Evolutionary conservation across 768 basidiomycete genomes (phyloP), one percentile per base, ranked within the genome.

Genomic region (Suillus hirtellus): DNA sequence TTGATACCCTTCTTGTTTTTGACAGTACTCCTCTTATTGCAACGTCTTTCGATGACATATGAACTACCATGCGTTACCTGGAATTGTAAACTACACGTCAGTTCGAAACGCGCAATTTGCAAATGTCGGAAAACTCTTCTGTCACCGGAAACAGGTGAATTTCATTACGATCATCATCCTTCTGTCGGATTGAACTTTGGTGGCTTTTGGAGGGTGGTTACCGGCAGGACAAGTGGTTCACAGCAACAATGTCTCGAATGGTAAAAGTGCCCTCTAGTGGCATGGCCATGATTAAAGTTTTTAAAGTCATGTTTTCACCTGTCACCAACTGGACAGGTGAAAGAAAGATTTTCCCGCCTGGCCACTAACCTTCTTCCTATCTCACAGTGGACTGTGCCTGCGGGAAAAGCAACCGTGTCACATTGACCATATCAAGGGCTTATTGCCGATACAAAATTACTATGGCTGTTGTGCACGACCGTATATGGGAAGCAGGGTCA

Each of bases 1-100:
- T 62, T 61, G 61, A 62, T 62, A 62, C 61, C 61, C 60, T 59
- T 60, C 21, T 59, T 55, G 54, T 53, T 27, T 27, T 58, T 37
- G 19, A 40, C 60, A 55, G 40, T 61, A 27, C 6, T 60, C 35
- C 12, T 17, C 58, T 40, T 54, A 38, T 12, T 61, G 60, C 52
- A 24, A 56, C 24, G 40, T 27, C 24, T 53, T 34, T 58, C 17
- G 7, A 31, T 58, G 56, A 27, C 38, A 58, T 27, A 17, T 58
- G 24, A 42, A 58, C 24, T 42, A 17, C 38, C 27, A 17, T 42
- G 40, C 35, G 5, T 53, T 53, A 19, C 19, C 52, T 53, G 52
- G 50, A 52, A 34, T 52, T 52, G 34, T 35, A 11, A 19, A 12
- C 19, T 11, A 34, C 52, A 53, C 34, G 52, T 53, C 52, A 34